Base-by-base conservation (phyloP, 2,329 filamentous ascomycete genomes). In the Epichloe hybrida region DNA sequence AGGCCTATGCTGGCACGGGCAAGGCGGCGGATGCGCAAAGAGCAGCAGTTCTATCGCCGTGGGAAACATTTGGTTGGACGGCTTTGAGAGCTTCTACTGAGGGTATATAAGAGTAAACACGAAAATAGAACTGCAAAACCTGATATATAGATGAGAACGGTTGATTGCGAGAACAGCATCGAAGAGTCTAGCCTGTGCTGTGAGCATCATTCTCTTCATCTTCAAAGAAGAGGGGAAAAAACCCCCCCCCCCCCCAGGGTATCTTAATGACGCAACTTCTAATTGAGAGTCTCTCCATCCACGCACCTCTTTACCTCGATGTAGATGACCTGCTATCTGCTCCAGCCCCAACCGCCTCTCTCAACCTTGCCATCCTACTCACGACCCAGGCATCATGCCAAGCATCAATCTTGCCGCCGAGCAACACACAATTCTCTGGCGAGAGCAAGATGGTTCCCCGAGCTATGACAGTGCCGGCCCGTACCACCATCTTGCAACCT, bases 381-480 rank as follows among this genome's bases (percentile, higher is more conserved):
- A 82, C 79, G 45, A 75, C 74, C 91, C 91, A 97, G 7, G 74
- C 74, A 62, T 80, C 83, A 61, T 97, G 87, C 74, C 89, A 79
- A 0, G 72, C 72, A 50, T 96, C 89, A 43, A 97, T 77, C 69
- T 87, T 94, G 0, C 93, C 93, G 2, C 93, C 93, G n/a, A 96
- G 67, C 2, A 95, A 62, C n/a, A 78, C 74, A 50, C 81, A 83
- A 51, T 66, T 80, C 2, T 69, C 70, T 1, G 87, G 82, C 55
- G 88, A 83, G 20, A 98, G 71, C 66, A 97, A 69, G n/a, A 95
- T 61, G 47, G 86, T 77, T 0, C 89, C 93, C 51, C 91, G 75
- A 5, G 86, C 80, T 3, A 94, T 79, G 5, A 80, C 72, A 3
- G 75, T 74, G 5, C 79, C 75, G 55, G 80, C 73, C 56, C 73